These are phyloP conservation scores for Lactarius vividus DNA, from an alignment of 768 basidiomycete genomes.

Conservation along the genomic window DNA sequence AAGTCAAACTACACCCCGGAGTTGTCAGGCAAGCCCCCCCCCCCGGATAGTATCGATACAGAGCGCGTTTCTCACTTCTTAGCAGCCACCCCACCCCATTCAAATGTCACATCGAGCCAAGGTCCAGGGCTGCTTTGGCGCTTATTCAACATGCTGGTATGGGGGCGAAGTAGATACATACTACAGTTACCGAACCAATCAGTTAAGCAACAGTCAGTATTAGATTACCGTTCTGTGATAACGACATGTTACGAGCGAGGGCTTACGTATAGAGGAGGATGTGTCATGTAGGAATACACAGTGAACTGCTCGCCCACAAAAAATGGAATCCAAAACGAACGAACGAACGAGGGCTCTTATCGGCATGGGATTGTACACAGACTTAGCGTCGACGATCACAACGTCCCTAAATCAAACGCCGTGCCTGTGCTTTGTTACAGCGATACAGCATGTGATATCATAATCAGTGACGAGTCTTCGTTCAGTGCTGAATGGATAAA, in stretches of 20 bases:
- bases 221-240: not conserved
- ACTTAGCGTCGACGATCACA: not conserved
- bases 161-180: conserved; percentile 4
- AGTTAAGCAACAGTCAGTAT: not conserved
- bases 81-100: conserved; percentile 23
- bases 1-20: conserved; percentile 20
- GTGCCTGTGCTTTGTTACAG: not conserved
- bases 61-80: not conserved
- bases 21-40: conserved; percentile 10
- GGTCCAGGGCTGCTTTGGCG: conserved; percentile 16
- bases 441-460: not conserved
- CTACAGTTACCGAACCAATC: not conserved
- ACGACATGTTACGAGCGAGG: not conserved
- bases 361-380: not conserved
- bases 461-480: not conserved
- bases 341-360: not conserved
- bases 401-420: not conserved
- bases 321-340: too few species aligned
- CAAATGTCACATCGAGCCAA: conserved; percentile 22
- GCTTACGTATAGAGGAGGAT: too few species aligned
- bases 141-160: conserved; percentile 23
- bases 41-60: not conserved
- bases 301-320: too few species aligned
- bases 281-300: too few species aligned
- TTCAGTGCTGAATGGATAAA: not conserved